These are phyloP conservation scores for Populus trichocarpa DNA, from an alignment of 441 rosid species.

Conservation along the genomic window DNA sequence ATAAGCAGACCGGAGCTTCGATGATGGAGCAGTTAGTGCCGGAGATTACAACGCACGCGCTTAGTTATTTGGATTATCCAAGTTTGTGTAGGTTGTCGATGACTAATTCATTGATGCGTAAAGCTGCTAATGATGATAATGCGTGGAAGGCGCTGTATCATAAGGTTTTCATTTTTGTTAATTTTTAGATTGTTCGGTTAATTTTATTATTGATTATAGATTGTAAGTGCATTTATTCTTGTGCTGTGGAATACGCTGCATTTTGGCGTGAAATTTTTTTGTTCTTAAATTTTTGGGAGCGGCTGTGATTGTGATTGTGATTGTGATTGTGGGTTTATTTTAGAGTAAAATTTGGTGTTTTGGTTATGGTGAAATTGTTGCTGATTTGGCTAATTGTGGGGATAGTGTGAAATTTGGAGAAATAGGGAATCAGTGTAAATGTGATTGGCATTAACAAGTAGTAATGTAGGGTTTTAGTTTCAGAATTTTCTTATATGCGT, in stretches of 20 bases:
- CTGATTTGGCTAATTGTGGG: neutral
- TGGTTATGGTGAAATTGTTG: neutral
- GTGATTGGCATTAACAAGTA: neutral
- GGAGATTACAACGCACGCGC: slow-evolving; percentile 94
- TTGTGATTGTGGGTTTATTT: too few relatives aligned
- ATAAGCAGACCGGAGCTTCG: slow-evolving; percentile 67
- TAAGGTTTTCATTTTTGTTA: slow-evolving; percentile 44
- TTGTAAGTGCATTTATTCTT: too few relatives aligned
- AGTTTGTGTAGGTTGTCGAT: slow-evolving; percentile 93
- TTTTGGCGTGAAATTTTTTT: neutral
- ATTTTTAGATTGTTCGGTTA: neutral
- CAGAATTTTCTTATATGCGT: too few relatives aligned
- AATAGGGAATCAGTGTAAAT: neutral
- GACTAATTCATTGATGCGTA: slow-evolving; percentile 96
- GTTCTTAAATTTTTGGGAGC: too few relatives aligned
- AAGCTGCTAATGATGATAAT: slow-evolving; percentile 95
- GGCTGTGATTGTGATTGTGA: too few relatives aligned
- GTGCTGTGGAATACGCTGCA: neutral
- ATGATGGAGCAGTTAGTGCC: slow-evolving; percentile 99
- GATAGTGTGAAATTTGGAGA: neutral
- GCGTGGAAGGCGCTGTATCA: slow-evolving; percentile 98
- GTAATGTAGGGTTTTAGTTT: neutral
- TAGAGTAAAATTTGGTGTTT: too few relatives aligned
- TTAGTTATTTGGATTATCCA: slow-evolving; percentile 93
- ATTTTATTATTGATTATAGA: neutral